Conservation (phyloP, 2,329 filamentous ascomycete genomes). For the Cadophora luteo-olivacea region DNA sequence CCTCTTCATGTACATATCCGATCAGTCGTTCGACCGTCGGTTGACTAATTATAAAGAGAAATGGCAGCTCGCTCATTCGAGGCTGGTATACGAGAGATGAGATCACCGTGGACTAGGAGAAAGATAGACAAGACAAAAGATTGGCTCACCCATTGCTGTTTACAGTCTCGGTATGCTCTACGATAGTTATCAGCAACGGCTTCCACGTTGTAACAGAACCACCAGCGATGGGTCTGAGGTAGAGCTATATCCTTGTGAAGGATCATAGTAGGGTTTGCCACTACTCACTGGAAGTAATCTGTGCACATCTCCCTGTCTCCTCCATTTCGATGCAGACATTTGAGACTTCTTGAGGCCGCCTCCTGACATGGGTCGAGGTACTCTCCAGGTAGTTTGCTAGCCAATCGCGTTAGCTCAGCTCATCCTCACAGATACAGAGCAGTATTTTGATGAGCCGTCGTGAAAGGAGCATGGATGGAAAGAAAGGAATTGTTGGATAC, state of each 20-base stretch:
- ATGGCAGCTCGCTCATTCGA: neutral
- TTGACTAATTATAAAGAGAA: too few species aligned
- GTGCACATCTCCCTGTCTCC: slow-evolving; percentile 88
- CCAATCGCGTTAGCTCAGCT: slow-evolving; percentile 29
- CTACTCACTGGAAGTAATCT: slow-evolving; percentile 92
- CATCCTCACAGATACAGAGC: neutral
- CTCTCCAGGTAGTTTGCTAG: slow-evolving; percentile 85
- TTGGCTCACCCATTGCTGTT: slow-evolving; percentile 85
- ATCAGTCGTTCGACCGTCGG: neutral
- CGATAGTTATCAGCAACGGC: slow-evolving; percentile 13
- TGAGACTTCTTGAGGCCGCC: slow-evolving; percentile 82
- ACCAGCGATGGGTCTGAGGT: neutral
- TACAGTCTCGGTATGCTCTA: slow-evolving; percentile 93
- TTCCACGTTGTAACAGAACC: neutral
- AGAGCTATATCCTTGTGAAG: neutral
- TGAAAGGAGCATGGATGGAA: neutral
- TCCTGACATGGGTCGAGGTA: slow-evolving; percentile 97
- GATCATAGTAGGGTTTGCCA: neutral
- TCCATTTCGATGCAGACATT: slow-evolving; percentile 86
- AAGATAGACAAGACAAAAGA: neutral
- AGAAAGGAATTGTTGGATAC: slow-evolving; percentile 47
- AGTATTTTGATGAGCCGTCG: neutral
- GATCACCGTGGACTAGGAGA: neutral
- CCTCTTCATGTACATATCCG: neutral
- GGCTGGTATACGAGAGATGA: neutral